These are phyloP conservation scores for Acrasis kona DNA, from an alignment of 78 protist species.

Conservation along the genomic window DNA sequence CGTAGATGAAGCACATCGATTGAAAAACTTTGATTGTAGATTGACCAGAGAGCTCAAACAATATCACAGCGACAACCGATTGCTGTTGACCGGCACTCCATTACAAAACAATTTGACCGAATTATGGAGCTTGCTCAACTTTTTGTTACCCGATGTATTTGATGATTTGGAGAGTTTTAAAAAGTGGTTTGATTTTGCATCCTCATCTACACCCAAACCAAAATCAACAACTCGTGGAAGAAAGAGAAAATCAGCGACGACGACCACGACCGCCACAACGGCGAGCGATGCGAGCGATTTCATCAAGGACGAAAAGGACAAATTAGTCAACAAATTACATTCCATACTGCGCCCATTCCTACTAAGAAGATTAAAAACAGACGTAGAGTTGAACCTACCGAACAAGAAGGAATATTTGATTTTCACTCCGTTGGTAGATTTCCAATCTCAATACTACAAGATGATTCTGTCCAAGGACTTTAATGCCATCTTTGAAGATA, in stretches of 20 bases:
- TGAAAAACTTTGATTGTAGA: conserved; percentile 8
- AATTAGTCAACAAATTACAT: neutral
- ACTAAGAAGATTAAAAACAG: conserved; percentile 18
- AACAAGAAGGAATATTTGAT: conserved; percentile 10
- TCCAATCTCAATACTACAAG: neutral
- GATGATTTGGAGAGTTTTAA: conserved; percentile 24
- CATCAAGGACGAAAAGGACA: conserved; percentile 5
- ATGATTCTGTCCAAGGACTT: neutral
- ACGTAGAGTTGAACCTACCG: conserved; percentile 6
- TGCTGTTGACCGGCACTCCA: conserved; percentile 69
- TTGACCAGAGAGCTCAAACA: neutral
- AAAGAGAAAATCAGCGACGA: too few relatives aligned
- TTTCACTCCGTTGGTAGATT: conserved; percentile 14
- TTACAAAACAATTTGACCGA: conserved; percentile 81
- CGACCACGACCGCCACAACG: neutral
- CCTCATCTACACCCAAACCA: too few relatives aligned
- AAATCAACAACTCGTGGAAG: too few relatives aligned
- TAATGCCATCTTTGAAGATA: neutral
- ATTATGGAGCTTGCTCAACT: conserved; percentile 73
- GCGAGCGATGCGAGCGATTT: neutral
- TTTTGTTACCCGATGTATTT: conserved; percentile 58
- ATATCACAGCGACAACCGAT: neutral
- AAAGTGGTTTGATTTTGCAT: neutral
- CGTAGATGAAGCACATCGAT: conserved; percentile 91
- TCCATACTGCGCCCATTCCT: conserved; percentile 14